Conservation (phyloP, 202 grass and related monocot genomes). For the Bolboschoenoplectus hybrid region DNA sequence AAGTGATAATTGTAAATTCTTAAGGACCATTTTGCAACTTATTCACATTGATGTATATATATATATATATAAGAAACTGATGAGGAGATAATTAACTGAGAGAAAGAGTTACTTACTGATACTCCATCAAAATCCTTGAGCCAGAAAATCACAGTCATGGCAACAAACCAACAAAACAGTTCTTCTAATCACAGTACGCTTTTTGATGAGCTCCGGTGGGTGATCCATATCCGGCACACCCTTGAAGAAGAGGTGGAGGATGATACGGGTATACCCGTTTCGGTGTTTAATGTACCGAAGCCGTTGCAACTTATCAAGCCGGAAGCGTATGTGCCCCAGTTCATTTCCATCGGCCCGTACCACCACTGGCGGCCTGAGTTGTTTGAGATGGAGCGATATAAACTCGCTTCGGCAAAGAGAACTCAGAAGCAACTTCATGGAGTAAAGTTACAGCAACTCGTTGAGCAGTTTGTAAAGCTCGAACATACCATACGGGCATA, state of each 20-base stretch:
- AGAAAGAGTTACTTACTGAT: neutral
- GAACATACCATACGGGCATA: conserved; percentile 63
- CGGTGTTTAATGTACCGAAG: conserved; percentile 75
- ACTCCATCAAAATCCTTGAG: conserved; percentile 12
- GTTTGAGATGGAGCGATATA: conserved; percentile 92
- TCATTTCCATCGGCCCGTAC: conserved; percentile 76
- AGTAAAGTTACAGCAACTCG: conserved; percentile 49
- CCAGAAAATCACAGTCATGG: conserved; percentile 7
- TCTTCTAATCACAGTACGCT: conserved; percentile 21
- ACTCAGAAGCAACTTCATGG: conserved; percentile 54
- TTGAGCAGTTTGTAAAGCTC: conserved; percentile 50
- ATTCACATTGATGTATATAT: neutral
- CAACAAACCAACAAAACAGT: conserved; percentile 30
- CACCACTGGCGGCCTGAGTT: conserved; percentile 82
- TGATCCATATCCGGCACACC: conserved; percentile 59
- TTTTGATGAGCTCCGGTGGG: conserved; percentile 81
- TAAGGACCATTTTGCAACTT: neutral
- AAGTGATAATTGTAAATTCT: conserved; percentile 11
- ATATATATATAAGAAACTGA: conserved; percentile 17
- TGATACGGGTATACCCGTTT: conserved; percentile 59
- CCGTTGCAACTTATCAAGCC: conserved; percentile 57
- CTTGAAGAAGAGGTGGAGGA: conserved; percentile 56
- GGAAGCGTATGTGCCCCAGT: conserved; percentile 70
- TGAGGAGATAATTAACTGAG: neutral
- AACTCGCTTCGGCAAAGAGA: conserved; percentile 61